Evolutionary conservation across 331 rosid species (phyloP), one percentile per base, ranked within the genome.

Genomic region (Quercus lobata): DNA sequence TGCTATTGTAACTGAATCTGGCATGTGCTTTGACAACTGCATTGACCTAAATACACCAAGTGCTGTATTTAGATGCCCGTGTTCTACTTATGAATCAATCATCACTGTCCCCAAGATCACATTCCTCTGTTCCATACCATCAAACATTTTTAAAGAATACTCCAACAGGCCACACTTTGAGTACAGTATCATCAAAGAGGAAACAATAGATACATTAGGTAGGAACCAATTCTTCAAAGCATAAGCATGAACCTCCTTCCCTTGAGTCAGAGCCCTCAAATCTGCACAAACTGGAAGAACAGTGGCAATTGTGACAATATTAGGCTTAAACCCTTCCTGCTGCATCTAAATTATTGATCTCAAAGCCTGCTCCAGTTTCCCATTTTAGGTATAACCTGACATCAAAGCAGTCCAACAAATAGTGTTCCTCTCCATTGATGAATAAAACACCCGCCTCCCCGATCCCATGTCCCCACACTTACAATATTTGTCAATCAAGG

Each of bases 311-410:
- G 95, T 91, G 49, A 91, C 92, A 10, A 85, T 77, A 77, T 93
- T 97, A 5, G 93, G 98, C 88, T 73, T 87, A 82, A 88, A 86
- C 41, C 98, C 98, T 87, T 93, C 98, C 76, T 91, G 95, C 89
- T 93, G 95, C 98, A 93, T 93, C 95, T 95, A 93, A 75, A 90
- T 58, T 24, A 88, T 81, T 17, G 97, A 90, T 84, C 89, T 85
- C 53, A 93, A 66, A 4, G 98, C 97, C 87, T 87, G 95, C 82
- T 93, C 93, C 2, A 83, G 84, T 78, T 93, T 87, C 46, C 98
- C 95, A 85, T 86, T 90, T 2, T 73, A 35, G 72, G 91, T 92
- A 73, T 91, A 93, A 35, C 95, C 97, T 0, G 92, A 92, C 89
- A 93, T 90, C 78, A 93, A 57, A 72, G 95, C 93, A 3, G 97